A percentile compares a stretch with the other conserved stretches of the same genome.
Conservation (phyloP, 139 green algal genomes). For the Raphidocelis subcapitata region DNA sequence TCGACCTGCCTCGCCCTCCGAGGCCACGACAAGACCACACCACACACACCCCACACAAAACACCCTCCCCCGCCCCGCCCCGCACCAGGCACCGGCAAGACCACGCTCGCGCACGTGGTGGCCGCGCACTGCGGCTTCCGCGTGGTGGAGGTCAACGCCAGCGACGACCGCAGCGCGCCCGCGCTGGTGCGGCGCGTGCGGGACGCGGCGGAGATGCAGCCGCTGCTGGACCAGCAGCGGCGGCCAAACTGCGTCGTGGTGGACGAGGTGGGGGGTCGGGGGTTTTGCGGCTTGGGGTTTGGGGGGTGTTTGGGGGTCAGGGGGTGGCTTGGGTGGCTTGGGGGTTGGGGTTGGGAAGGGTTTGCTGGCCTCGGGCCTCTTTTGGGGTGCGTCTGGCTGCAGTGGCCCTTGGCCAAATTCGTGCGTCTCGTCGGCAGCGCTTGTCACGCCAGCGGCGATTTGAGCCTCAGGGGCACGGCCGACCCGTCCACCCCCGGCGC, state of each 20-base stretch:
- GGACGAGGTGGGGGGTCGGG: constrained; percentile 77
- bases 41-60: background rate
- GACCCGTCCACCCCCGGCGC: no score
- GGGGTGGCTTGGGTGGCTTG: no score
- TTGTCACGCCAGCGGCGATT: no score
- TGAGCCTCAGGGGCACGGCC: no score
- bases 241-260: constrained; percentile 92
- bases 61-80: background rate
- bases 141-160: constrained; percentile 94
- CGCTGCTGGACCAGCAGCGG: constrained; percentile 25
- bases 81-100: constrained; percentile 90
- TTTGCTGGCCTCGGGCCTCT: no score
- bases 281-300: constrained; percentile 40
- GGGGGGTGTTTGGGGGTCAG: no score
- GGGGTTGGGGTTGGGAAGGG: no score
- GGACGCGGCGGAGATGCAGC: constrained; percentile 79
- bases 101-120: constrained; percentile 92
- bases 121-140: constrained; percentile 94
- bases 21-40: no score
- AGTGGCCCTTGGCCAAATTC: no score
- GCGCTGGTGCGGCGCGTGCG: constrained; percentile 62
- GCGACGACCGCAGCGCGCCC: constrained; percentile 80
- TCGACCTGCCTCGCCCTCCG: no score
- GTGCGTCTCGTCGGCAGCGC: no score
- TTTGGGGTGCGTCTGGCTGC: no score